Evolutionary conservation across 257 asterid species (phyloP).

Genomic region (Plantago elongata): DNA sequence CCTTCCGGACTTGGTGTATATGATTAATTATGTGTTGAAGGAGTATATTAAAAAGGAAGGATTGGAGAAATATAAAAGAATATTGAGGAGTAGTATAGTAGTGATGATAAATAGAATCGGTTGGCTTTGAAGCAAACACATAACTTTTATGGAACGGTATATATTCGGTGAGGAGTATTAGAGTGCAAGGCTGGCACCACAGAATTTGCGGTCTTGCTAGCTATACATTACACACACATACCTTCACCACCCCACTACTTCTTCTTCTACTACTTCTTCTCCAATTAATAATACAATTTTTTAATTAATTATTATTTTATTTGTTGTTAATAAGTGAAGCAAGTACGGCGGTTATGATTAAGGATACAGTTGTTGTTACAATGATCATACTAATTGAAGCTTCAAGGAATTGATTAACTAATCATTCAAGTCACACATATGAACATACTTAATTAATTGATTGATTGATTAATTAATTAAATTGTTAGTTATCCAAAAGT

Average conservation of each 20-base stretch:
- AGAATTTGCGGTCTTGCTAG: constrained; percentile 33
- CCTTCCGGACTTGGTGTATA: background rate
- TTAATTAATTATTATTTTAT: constrained; percentile 1
- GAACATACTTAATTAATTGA: constrained; percentile 4
- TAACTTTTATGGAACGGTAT: constrained; percentile 62
- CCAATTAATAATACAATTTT: background rate
- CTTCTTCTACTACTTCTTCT: constrained; percentile 12
- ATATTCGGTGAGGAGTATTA: constrained; percentile 76
- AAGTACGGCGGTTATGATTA: constrained; percentile 3
- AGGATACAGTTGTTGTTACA: constrained; percentile 19
- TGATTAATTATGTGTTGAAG: background rate
- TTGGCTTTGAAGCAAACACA: constrained; percentile 91
- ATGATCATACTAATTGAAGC: constrained; percentile 12
- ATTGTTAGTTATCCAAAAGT: background rate
- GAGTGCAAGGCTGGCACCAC: constrained; percentile 99
- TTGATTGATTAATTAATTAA: background rate
- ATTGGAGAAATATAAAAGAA: background rate
- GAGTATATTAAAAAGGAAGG: too few relatives aligned
- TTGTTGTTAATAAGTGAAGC: constrained; percentile 12
- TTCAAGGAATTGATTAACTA: constrained; percentile 17
- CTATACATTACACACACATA: background rate
- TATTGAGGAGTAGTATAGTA: background rate
- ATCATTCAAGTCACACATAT: constrained; percentile 28
- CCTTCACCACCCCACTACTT: constrained; percentile 43
- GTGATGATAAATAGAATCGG: constrained; percentile 55